These are phyloP conservation scores for Strobilomyces dryophilus DNA, from an alignment of 768 basidiomycete genomes.

Conservation along the genomic window DNA sequence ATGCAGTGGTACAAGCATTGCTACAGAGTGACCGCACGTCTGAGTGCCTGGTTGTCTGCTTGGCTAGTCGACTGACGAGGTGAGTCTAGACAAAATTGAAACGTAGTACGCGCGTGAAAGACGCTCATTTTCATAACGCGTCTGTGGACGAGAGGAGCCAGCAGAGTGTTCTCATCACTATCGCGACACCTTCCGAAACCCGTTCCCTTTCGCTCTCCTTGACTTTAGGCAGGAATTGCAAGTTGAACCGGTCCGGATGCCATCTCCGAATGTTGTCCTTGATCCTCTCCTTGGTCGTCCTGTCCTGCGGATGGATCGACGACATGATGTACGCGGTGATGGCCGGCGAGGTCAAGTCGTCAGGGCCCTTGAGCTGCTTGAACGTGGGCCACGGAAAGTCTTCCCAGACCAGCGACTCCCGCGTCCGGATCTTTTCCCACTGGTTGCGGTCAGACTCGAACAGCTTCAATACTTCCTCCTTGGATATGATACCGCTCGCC, in stretches of 20 bases:
- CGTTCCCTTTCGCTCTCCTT: conserved; percentile 57
- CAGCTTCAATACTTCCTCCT: conserved; percentile 51
- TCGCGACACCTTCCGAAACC: conserved; percentile 67
- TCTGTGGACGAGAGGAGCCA: conserved; percentile 53
- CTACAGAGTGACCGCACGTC: too few relatives aligned
- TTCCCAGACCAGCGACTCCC: conserved; percentile 51
- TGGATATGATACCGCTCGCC: conserved; percentile 45
- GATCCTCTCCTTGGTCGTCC: conserved; percentile 62
- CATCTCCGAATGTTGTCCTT: conserved; percentile 72
- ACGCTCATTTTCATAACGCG: conserved; percentile 30
- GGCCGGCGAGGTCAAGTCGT: conserved; percentile 54
- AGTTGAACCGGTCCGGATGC: conserved; percentile 84
- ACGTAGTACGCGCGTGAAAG: too few relatives aligned
- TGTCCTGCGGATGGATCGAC: conserved; percentile 48
- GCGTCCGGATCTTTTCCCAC: conserved; percentile 46
- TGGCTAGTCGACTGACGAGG: too few relatives aligned
- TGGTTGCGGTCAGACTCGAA: conserved; percentile 60
- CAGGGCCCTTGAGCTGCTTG: conserved; percentile 49
- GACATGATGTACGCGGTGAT: conserved; percentile 63
- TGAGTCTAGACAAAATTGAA: too few relatives aligned
- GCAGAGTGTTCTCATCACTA: conserved; percentile 66
- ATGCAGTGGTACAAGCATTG: too few relatives aligned
- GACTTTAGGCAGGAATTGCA: conserved; percentile 61
- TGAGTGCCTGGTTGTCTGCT: too few relatives aligned
- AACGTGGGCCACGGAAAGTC: conserved; percentile 76